These are phyloP conservation scores for Cotoneaster glaucophyllus DNA, from an alignment of 306 rosid genomes.

Conservation along the genomic window DNA sequence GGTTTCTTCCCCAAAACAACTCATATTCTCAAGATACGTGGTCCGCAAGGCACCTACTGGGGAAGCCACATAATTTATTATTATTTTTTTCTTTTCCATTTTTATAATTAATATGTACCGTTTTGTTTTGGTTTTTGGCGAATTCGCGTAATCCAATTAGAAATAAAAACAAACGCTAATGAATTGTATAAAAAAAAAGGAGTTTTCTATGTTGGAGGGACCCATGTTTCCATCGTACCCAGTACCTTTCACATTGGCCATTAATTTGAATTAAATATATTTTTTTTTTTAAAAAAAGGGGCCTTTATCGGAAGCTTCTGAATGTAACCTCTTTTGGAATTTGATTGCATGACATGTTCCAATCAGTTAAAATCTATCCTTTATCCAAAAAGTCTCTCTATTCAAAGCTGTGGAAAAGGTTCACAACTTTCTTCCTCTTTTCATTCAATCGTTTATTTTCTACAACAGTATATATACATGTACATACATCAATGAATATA, in stretches of 20 bases:
- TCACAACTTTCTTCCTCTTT: not conserved
- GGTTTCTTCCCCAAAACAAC: conserved; percentile 27
- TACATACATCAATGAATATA: no score
- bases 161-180: not conserved
- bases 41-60: conserved; percentile 56
- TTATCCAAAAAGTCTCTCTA: not conserved
- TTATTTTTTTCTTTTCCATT: not conserved
- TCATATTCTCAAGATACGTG: conserved; percentile 56
- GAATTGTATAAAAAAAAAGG: conserved; percentile 13
- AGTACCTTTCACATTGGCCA: not conserved
- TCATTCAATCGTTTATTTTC: not conserved
- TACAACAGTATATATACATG: no score
- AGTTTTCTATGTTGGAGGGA: not conserved
- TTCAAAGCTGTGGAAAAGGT: not conserved
- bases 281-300: no score
- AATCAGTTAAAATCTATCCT: not conserved
- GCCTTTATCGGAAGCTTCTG: not conserved
- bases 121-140: not conserved
- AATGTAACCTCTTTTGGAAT: not conserved
- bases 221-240: not conserved
- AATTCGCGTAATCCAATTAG: conserved; percentile 19
- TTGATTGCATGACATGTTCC: not conserved
- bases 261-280: not conserved
- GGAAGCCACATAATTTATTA: conserved; percentile 34
- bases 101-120: not conserved